Evolutionary conservation across 306 rosid genomes (phyloP), one percentile per base, ranked within the genome.

Genomic region (Rubus idaeus): DNA sequence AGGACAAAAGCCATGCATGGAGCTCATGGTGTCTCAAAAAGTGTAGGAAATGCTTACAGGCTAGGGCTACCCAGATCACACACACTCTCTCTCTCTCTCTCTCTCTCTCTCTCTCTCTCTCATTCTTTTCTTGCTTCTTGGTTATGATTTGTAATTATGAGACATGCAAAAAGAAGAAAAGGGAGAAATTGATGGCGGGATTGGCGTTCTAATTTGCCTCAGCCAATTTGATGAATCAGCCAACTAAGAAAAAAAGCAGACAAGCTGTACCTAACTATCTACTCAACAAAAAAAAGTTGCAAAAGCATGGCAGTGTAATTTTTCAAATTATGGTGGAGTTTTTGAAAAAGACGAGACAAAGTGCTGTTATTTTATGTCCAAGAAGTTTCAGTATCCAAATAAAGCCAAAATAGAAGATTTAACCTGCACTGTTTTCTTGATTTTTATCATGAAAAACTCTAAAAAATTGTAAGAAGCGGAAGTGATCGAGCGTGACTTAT

Each of bases 131-230:
- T 53, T 73, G 56, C 60, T 71, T 60, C 71, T 26, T 74, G 71
- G 55, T 62, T 71, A 45, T 61, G 66, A 65, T 80, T 61, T 75
- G 78, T 63, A 82, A 56, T 77, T 75, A 83, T 74, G 75, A 78
- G 81, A 73, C 84, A 53, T 58, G 80, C 67, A 85, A 79, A 78
- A 83, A 84, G 70, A 60, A 74, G 67, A 37, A 69, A 66, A 46
- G 51, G 74, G 70, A 75, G 68, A 78, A 79, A 90, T 82, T 87
- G 88, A 82, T 78, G 94, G 88, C 89, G 89, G 65, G 82, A 92
- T 88, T 90, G 87, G 85, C 89, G 91, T 83, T 83, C 79, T 76
- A 80, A 78, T 81, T 70, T 77, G 47, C 37, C 66, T 70, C 74
- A 14, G 20, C 75, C 77, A 70, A 70, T 45, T 71, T 58, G 71